These are phyloP conservation scores for Passiflora organensis DNA, from an alignment of 345 rosid species.

Conservation along the genomic window DNA sequence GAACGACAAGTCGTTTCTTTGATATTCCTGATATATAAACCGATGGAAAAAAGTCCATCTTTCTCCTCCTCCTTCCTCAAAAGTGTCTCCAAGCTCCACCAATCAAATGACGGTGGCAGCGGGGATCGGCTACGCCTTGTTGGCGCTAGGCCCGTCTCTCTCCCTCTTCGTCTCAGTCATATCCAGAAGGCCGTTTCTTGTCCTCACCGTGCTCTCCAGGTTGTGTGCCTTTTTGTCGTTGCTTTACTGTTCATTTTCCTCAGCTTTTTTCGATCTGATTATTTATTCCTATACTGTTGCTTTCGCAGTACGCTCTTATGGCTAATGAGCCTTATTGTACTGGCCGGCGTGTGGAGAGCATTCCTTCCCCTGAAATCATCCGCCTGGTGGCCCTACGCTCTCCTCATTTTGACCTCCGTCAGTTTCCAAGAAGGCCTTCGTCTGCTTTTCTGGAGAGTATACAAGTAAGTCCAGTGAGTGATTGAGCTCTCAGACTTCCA, in stretches of 20 bases:
- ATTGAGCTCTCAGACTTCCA: too few species aligned
- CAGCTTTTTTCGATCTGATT: neutral
- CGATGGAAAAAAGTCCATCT: too few species aligned
- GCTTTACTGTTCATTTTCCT: neutral
- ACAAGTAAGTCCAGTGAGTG: slow-evolving; percentile 60
- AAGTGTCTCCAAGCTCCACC: neutral
- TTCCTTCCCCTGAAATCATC: slow-evolving; percentile 81
- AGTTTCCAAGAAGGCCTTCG: slow-evolving; percentile 91
- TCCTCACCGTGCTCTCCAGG: slow-evolving; percentile 96
- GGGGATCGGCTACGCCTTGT: slow-evolving; percentile 84
- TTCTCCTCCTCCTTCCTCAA: neutral
- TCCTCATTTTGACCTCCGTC: slow-evolving; percentile 73
- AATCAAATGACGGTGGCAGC: slow-evolving; percentile 68
- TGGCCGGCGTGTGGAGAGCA: slow-evolving; percentile 84
- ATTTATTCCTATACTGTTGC: slow-evolving; percentile 4
- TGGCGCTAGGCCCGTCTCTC: slow-evolving; percentile 87
- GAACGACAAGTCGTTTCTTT: too few species aligned
- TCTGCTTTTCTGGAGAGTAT: slow-evolving; percentile 72
- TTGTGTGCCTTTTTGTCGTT: slow-evolving; percentile 15
- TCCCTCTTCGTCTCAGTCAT: slow-evolving; percentile 80
- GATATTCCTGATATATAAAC: too few species aligned
- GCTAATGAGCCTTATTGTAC: slow-evolving; percentile 78
- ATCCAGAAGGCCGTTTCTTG: slow-evolving; percentile 87
- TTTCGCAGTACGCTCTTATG: slow-evolving; percentile 72
- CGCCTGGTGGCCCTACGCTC: slow-evolving; percentile 71